Evolutionary conservation across 1,284 basidiomycete genomes (phyloP), one percentile per base, ranked within the genome.

Genomic region (Lignosus rhinocerotis): DNA sequence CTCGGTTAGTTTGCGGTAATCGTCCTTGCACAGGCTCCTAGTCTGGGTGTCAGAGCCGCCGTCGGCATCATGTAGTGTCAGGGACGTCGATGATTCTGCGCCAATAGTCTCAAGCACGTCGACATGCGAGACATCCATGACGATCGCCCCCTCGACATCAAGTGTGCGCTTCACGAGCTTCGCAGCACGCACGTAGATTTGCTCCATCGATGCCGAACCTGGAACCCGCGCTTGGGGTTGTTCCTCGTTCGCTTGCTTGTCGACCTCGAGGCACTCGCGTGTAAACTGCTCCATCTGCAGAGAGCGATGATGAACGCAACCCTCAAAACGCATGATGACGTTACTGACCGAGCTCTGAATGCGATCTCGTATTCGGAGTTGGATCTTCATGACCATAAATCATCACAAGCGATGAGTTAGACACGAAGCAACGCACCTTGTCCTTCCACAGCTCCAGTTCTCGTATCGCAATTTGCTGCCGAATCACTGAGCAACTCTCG

Each of bases 401-500:
- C 46, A 33, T 14, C 12, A 21, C 2, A 19, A 44, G 36, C 2
- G 4, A 17, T 12, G 31, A n/a, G 51, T 49, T 42, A 17, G 44
- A 41, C 59, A 51, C 11, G 36, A 51, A 6, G 51, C 49, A 21
- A 43, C 48, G 55, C 61, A 90, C 90, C 80, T 95, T 95, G 72
- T 98, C 95, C 60, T 90, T 80, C 92, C 94, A 95, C 2, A 98
- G 76, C 72, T 97, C 95, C 86, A 98, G 88, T 75, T 98, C 95
- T 45, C 95, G 86, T 89, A 97, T 94, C n/a, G 90, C 88, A 55
- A 98, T 88, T 6, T 92, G 90, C 80, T 85, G 59, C 17, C 19
- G 46, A 6, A 16, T 2, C n/a, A 48, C 11, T 66, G 33, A 50
- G 46, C 16, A 48, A 44, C 11, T 32, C 12, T 30, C 10, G 17